Conservation (phyloP, 2,329 filamentous ascomycete species). For the Nemania serpens region DNA sequence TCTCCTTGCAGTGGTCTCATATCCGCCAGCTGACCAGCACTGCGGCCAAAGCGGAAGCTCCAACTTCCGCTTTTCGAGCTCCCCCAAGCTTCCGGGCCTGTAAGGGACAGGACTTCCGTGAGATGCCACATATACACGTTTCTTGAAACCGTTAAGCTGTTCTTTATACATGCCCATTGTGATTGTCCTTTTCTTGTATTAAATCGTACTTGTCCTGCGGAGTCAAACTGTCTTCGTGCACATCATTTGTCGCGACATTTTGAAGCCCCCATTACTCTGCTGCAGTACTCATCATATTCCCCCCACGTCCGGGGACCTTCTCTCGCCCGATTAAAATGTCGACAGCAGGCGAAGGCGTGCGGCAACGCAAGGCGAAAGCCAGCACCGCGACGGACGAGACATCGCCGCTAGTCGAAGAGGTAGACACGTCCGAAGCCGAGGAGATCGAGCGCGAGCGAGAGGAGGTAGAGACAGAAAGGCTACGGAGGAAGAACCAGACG, state of each 20-base stretch:
- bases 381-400: slow-evolving; percentile 27
- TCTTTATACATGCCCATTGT: neutral
- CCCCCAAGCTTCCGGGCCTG: slow-evolving; percentile 10
- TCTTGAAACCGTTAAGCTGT: slow-evolving; percentile 6
- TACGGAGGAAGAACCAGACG: slow-evolving; percentile 37
- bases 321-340: slow-evolving; percentile 17
- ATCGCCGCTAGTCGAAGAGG: slow-evolving; percentile 35
- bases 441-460: slow-evolving; percentile 33
- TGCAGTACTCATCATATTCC: neutral
- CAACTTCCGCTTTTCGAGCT: slow-evolving; percentile 27
- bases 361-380: slow-evolving; percentile 49
- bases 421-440: slow-evolving; percentile 39
- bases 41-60: slow-evolving; percentile 25
- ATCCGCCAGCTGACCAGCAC: slow-evolving; percentile 18
- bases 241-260: too few species aligned
- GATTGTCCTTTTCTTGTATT: neutral
- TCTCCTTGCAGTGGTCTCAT: neutral
- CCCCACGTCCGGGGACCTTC: neutral
- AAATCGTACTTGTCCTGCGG: neutral
- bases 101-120: neutral
- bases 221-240: too few species aligned
- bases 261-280: neutral
- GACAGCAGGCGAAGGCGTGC: slow-evolving; percentile 42
- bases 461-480: slow-evolving; percentile 23
- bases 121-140: slow-evolving; percentile 28